These are phyloP conservation scores for Botrytis tulipae DNA, from an alignment of 2,329 filamentous ascomycete genomes.

Conservation along the genomic window DNA sequence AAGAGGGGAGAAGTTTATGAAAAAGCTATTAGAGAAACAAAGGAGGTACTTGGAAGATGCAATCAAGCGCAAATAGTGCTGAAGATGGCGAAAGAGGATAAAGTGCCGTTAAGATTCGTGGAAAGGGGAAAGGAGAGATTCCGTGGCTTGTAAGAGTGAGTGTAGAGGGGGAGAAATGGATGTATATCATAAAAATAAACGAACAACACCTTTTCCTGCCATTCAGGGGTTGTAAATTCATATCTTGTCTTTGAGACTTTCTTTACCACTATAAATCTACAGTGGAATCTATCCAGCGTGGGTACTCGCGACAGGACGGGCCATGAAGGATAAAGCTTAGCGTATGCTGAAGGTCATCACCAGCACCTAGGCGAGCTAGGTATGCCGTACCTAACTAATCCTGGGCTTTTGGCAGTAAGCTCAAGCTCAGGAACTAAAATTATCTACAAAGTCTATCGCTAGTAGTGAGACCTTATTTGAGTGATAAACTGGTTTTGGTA, in stretches of 20 bases:
- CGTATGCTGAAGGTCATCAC: neutral
- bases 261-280: neutral
- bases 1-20: constrained; percentile 31
- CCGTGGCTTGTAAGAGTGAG: neutral
- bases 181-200: neutral
- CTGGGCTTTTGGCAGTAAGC: neutral
- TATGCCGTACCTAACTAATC: neutral
- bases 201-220: neutral
- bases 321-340: neutral
- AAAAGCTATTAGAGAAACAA: constrained; percentile 27
- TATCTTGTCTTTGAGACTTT: neutral
- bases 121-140: constrained; percentile 35
- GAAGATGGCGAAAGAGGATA: constrained; percentile 29
- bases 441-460: neutral
- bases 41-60: constrained; percentile 25
- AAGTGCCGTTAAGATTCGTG: constrained; percentile 32
- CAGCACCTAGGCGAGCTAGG: neutral
- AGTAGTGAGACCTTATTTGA: neutral
- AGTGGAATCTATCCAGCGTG: neutral
- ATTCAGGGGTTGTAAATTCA: neutral
- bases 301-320: neutral
- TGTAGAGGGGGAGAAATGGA: neutral
- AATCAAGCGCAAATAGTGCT: constrained; percentile 30
- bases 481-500: neutral
- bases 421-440: neutral